Percentiles rank a stretch among this genome's conserved stretches.
These are phyloP conservation scores for Rachicladosporium sp. DNA, from an alignment of 2,329 filamentous ascomycete species.

Conservation along the genomic window DNA sequence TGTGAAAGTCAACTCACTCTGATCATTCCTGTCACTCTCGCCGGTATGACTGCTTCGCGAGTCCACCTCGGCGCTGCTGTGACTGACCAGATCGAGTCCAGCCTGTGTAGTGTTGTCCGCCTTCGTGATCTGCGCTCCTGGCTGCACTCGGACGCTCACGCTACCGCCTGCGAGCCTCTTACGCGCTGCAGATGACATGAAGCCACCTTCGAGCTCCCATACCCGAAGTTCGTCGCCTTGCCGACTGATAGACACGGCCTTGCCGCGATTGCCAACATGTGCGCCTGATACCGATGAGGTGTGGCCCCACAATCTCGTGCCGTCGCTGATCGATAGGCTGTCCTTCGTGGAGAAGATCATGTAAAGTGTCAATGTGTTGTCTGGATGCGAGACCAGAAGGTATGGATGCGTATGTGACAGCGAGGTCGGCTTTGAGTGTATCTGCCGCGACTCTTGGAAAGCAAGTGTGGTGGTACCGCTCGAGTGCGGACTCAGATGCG, in stretches of 20 bases:
- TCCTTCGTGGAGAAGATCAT: conserved; percentile 62
- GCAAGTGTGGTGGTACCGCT: conserved; percentile 9
- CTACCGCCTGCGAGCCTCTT: conserved; percentile 32
- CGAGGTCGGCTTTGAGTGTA: conserved; percentile 33
- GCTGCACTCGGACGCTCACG: conserved; percentile 40
- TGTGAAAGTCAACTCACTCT: conserved; percentile 27
- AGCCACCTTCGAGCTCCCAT: conserved; percentile 76
- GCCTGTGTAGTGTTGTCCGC: conserved; percentile 2
- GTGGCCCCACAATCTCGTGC: conserved; percentile 76
- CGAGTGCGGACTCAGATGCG: conserved; percentile 12
- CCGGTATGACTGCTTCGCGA: too few relatives aligned
- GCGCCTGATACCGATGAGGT: conserved; percentile 80
- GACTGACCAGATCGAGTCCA: conserved; percentile 11
- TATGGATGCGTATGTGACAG: conserved; percentile 62
- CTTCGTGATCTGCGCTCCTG: conserved; percentile 10
- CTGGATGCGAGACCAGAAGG: conserved; percentile 67
- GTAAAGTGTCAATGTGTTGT: conserved; percentile 78
- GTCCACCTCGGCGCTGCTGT: not conserved
- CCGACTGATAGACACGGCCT: conserved; percentile 77
- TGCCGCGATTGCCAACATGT: conserved; percentile 71
- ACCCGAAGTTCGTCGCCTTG: conserved; percentile 59
- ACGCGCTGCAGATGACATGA: conserved; percentile 33
- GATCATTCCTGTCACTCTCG: too few relatives aligned
- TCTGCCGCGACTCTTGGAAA: conserved; percentile 16
- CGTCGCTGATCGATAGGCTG: conserved; percentile 55